phyloP scores from a whole-genome alignment of 2,329 filamentous ascomycete species.

The Lithohypha guttulata region DNA sequence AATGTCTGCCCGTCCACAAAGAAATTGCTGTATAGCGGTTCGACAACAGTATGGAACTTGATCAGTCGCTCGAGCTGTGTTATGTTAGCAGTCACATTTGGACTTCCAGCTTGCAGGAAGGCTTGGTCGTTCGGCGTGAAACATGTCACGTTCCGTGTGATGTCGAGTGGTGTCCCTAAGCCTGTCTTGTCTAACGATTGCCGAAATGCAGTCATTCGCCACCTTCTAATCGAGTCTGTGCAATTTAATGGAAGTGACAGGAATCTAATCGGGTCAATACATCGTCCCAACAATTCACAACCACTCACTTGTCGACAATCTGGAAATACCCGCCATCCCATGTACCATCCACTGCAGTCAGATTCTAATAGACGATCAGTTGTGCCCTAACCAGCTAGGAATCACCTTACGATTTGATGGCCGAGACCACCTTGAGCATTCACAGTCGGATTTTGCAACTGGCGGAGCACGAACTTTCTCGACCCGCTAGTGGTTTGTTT shows the following conservation, averaged over 20 bases:
- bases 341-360: constrained; percentile 8
- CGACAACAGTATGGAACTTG: constrained; percentile 6
- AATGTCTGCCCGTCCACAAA: constrained; percentile 6
- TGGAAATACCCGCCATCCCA: constrained; percentile 10
- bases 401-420: constrained; percentile 6
- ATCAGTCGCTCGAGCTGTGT: constrained; percentile 5
- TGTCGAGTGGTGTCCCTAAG: constrained; percentile 6
- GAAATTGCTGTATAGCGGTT: constrained; percentile 9
- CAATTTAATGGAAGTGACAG: constrained; percentile 9
- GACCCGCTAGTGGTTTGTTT: neutral
- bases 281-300: neutral
- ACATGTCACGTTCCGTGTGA: constrained; percentile 8
- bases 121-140: constrained; percentile 10
- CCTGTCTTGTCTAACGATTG: constrained; percentile 6
- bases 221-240: constrained; percentile 10
- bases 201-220: constrained; percentile 8
- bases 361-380: constrained; percentile 1
- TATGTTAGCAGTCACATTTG: constrained; percentile 9
- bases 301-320: constrained; percentile 11
- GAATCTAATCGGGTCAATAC: neutral
- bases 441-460: constrained; percentile 2
- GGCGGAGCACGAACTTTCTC: constrained; percentile 4
- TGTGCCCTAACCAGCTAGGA: neutral
- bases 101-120: constrained; percentile 8
- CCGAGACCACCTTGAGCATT: constrained; percentile 10